These are phyloP conservation scores for Rhizopogon salebrosus DNA, from an alignment of 768 basidiomycete genomes.

Conservation along the genomic window DNA sequence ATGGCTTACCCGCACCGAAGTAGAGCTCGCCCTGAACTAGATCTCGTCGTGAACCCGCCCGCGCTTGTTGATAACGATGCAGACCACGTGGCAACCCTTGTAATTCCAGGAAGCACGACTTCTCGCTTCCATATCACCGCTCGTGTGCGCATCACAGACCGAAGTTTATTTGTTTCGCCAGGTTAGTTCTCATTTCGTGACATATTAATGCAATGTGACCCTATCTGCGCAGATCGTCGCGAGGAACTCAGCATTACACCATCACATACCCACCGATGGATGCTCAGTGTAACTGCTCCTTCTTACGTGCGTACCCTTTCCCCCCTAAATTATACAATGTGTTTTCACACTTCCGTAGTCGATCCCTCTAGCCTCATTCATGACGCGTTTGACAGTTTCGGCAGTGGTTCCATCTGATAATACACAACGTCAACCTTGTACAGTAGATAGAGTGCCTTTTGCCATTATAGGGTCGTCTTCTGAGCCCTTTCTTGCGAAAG, in stretches of 20 bases:
- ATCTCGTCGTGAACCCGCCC: constrained; percentile 18
- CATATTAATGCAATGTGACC: not conserved
- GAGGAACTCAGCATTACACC: constrained; percentile 12
- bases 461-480: constrained; percentile 36
- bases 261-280: constrained; percentile 41
- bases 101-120: constrained; percentile 11
- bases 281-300: constrained; percentile 37
- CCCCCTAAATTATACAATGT: not conserved
- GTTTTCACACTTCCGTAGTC: constrained; percentile 11
- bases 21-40: constrained; percentile 32
- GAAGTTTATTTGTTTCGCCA: constrained; percentile 38
- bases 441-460: constrained; percentile 34
- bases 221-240: constrained; percentile 27
- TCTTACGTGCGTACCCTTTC: constrained; percentile 36
- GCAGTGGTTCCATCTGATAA: constrained; percentile 20
- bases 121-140: constrained; percentile 44
- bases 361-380: constrained; percentile 23
- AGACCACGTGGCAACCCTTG: not conserved
- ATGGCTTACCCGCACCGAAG: constrained; percentile 39
- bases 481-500: constrained; percentile 39
- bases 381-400: constrained; percentile 34
- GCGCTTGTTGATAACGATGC: constrained; percentile 13
- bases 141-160: constrained; percentile 38
- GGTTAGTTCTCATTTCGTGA: constrained; percentile 20
- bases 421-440: constrained; percentile 23